phyloP scores from a whole-genome alignment of 495 filamentous ascomycete species.

The Aspergillus incahuasiensis region DNA sequence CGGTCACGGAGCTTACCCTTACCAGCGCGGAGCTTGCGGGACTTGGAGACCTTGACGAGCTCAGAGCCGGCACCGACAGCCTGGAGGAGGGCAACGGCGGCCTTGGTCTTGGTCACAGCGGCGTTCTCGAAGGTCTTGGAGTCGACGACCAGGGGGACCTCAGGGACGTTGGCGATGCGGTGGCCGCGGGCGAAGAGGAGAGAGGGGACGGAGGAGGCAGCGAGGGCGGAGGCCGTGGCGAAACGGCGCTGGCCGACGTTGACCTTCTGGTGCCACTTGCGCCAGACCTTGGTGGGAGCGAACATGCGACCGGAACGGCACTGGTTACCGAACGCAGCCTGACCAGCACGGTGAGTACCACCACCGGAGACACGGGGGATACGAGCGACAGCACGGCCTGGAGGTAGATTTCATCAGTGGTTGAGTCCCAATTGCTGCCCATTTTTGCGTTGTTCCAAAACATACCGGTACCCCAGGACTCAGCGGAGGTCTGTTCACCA shows the following conservation, averaged over 20 bases:
- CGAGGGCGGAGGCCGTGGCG: slow-evolving; percentile 93
- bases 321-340: slow-evolving; percentile 99
- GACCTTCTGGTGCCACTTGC: slow-evolving; percentile 99
- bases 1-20: slow-evolving; percentile 97
- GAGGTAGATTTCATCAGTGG: slow-evolving; percentile 21
- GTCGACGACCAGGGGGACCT: slow-evolving; percentile 94
- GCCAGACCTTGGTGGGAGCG: slow-evolving; percentile 99
- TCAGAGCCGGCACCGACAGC: slow-evolving; percentile 85
- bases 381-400: slow-evolving; percentile 99
- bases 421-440: neutral
- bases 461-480: slow-evolving; percentile 99
- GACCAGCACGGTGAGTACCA: slow-evolving; percentile 99
- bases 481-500: slow-evolving; percentile 98
- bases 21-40: slow-evolving; percentile 90
- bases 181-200: slow-evolving; percentile 96
- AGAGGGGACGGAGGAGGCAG: slow-evolving; percentile 89
- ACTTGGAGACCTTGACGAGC: slow-evolving; percentile 87
- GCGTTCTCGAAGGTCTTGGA: slow-evolving; percentile 75
- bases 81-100: slow-evolving; percentile 79
- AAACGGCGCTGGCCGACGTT: slow-evolving; percentile 97
- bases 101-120: slow-evolving; percentile 81
- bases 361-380: slow-evolving; percentile 99
- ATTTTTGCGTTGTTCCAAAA: slow-evolving; percentile 28
- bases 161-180: slow-evolving; percentile 84
- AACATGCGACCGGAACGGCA: slow-evolving; percentile 99